These are phyloP conservation scores for Verticillium zaregamsianum DNA, from an alignment of 2,329 filamentous ascomycete species.

Conservation along the genomic window DNA sequence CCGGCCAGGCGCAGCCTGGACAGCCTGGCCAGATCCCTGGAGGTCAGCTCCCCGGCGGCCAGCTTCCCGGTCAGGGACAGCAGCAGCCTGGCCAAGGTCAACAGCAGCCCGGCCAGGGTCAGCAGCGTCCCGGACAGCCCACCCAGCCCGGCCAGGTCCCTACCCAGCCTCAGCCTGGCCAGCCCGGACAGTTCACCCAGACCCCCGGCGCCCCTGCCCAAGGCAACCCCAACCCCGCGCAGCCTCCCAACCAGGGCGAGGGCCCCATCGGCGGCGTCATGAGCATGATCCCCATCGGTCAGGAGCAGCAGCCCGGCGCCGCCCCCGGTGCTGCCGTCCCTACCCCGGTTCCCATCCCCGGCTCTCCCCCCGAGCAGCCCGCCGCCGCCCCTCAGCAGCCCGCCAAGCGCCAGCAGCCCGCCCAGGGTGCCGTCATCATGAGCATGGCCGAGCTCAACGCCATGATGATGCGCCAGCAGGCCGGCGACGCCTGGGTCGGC, in stretches of 20 bases:
- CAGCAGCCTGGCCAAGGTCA: background rate
- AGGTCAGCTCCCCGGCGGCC: background rate
- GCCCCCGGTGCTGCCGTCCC: background rate
- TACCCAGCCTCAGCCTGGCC: background rate
- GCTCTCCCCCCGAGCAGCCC: background rate
- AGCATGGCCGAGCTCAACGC: background rate
- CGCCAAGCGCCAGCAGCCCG: background rate
- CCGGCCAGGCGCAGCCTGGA: constrained; percentile 4
- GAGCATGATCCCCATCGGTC: constrained; percentile 2
- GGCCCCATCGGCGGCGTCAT: constrained; percentile 1
- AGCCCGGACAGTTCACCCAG: background rate
- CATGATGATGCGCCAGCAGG: background rate
- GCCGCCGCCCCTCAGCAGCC: background rate
- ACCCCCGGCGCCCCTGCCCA: background rate
- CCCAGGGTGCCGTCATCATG: background rate
- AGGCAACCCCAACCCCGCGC: background rate
- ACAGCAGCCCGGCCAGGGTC: constrained; percentile 1
- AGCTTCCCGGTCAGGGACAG: background rate
- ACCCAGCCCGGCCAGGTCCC: background rate
- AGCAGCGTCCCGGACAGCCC: background rate
- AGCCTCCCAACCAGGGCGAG: background rate
- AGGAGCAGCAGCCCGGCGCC: background rate
- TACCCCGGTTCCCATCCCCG: background rate
- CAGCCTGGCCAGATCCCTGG: constrained; percentile 3
- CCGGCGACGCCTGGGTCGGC: background rate